These are phyloP conservation scores for Psilocybe azurescens DNA, from an alignment of 768 basidiomycete species.

Conservation along the genomic window DNA sequence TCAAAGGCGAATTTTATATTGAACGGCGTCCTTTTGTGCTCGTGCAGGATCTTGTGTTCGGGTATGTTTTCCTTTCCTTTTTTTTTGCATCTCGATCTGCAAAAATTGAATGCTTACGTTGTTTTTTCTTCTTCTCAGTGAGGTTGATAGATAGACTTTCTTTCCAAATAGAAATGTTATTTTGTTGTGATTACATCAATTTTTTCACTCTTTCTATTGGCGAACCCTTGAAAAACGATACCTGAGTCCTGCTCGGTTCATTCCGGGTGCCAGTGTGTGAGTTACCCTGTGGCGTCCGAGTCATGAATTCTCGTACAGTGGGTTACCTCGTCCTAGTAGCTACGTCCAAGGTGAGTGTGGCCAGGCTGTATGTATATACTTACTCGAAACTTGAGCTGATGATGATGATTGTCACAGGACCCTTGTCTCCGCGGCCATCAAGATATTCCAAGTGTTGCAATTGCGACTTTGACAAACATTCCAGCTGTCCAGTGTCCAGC, in stretches of 20 bases:
- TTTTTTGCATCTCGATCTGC: not conserved
- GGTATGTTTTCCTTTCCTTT: conserved; percentile 56
- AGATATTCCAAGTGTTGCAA: not conserved
- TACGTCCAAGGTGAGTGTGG: no score
- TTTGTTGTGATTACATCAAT: conserved; percentile 8
- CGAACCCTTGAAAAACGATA: not conserved
- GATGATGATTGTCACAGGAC: not conserved
- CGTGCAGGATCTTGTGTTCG: conserved; percentile 86
- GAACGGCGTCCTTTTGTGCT: not conserved
- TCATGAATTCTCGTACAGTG: no score
- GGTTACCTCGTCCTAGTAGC: no score
- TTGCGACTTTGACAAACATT: not conserved
- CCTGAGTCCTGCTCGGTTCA: not conserved
- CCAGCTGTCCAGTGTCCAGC: not conserved
- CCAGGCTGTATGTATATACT: no score
- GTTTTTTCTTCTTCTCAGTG: conserved; percentile 28
- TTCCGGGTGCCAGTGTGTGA: not conserved
- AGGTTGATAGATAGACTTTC: conserved; percentile 41
- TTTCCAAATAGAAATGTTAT: conserved; percentile 19
- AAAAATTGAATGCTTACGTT: conserved; percentile 2
- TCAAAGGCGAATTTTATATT: not conserved
- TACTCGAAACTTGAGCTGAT: not conserved
- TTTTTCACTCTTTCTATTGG: not conserved
- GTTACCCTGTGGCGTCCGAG: not conserved
- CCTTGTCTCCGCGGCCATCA: not conserved